Percentiles rank a stretch among this genome's conserved stretches.
phyloP scores from a whole-genome alignment of 2,329 filamentous ascomycete genomes.

The Cladosporium austrohemisphaericum region DNA sequence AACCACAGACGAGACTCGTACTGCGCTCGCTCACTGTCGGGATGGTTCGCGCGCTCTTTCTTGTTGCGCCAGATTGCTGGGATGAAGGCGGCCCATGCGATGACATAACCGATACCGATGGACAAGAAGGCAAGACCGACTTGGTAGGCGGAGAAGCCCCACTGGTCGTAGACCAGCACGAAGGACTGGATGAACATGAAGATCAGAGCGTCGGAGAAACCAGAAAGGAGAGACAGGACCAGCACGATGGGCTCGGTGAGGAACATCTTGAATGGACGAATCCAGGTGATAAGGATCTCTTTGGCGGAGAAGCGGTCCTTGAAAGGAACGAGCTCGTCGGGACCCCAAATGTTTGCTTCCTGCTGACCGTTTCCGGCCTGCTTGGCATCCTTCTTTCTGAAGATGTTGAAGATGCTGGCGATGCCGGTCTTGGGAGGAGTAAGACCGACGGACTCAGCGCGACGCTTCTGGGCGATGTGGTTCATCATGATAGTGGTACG shows the following conservation, averaged over 20 bases:
- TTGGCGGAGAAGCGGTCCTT: conserved; percentile 40
- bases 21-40: conserved; percentile 51
- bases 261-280: conserved; percentile 72
- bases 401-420: too few species aligned
- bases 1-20: conserved; percentile 67
- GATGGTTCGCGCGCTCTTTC: conserved; percentile 44
- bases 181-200: conserved; percentile 80
- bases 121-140: conserved; percentile 63
- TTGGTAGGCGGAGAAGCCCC: conserved; percentile 58
- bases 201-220: conserved; percentile 72
- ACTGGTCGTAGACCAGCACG: conserved; percentile 64
- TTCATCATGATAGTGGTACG: conserved; percentile 76
- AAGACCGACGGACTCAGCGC: conserved; percentile 48
- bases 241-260: conserved; percentile 72
- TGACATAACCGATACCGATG: conserved; percentile 64
- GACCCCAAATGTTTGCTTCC: conserved; percentile 63
- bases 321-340: conserved; percentile 61
- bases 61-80: conserved; percentile 52
- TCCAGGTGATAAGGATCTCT: conserved; percentile 53
- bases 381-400: too few species aligned
- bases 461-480: conserved; percentile 69
- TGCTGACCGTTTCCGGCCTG: conserved; percentile 44
- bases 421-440: too few species aligned
- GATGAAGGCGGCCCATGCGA: conserved; percentile 61
- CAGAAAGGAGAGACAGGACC: conserved; percentile 66